Base-by-base conservation (phyloP, 2,329 filamentous ascomycete genomes). In the Pyrenophora teres region DNA sequence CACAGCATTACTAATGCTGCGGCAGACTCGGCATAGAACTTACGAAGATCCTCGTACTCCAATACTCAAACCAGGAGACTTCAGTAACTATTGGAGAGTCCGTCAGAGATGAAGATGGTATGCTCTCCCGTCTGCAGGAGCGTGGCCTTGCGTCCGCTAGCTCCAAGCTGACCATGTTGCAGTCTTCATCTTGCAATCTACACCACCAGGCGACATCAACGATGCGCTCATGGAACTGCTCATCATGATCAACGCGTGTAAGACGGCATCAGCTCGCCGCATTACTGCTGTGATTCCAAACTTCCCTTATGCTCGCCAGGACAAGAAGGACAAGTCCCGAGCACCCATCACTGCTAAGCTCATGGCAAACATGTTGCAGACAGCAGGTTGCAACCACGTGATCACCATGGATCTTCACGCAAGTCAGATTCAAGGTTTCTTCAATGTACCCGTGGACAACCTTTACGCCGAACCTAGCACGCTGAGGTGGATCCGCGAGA, bases 361-460 rank as follows among this genome's bases (percentile, higher is more conserved):
- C 47, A 95, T 97, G 78, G 93, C 93, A 51, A 97, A 97, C 77
- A 97, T 97, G 92, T 82, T 97, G 49, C 91, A 96, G 74, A 95
- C 92, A 2, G 92, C 92, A 37, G 93, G 93, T 50, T 96, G 91
- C 76, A 92, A 92, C 73, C 89, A 92, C 72, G 88, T 96, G 66
- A 96, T 97, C 63, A 97, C 92, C 15, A 96, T 97, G 90, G 92
- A 97, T 70, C 82, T 97, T 52, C 92, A 97, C 71, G 92, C 92
- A 52, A 92, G 87, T 53, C 92, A 97, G 80, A 95, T 95, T 57
- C 90, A 95, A 76, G 93, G 93, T 36, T 97, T 97, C 80, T 97
- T 97, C 82, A 96, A 96, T 57, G 84, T 88, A 13, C 86, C 85
- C 4, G 85, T 88, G 23, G 86, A 88, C 70, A 88, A 97, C 74